A percentile compares a stretch with the other conserved stretches of the same genome.
phyloP scores from a whole-genome alignment of 2,329 filamentous ascomycete species.

The Ilyonectria destructans region DNA sequence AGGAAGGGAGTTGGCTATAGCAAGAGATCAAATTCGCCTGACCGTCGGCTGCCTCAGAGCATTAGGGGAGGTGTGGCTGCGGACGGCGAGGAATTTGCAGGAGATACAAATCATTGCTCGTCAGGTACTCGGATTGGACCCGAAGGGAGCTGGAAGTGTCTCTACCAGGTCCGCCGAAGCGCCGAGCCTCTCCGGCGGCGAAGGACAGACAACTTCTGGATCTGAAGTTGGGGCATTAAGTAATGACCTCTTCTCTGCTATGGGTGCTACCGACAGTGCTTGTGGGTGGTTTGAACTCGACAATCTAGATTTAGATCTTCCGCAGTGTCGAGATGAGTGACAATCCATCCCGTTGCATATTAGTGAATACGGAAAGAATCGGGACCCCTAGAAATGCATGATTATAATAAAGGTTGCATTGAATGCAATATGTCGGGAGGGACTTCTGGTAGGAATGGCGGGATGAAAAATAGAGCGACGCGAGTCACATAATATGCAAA shows the following conservation, averaged over 20 bases:
- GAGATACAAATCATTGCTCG: constrained; percentile 43
- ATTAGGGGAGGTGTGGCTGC: constrained; percentile 29
- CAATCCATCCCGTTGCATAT: too few relatives aligned
- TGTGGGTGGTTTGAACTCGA: constrained; percentile 23
- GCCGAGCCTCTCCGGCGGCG: constrained; percentile 17
- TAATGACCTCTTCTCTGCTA: not conserved
- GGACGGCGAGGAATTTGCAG: constrained; percentile 37
- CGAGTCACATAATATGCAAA: too few relatives aligned
- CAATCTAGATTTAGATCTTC: constrained; percentile 5
- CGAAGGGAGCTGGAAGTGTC: fast-evolving
- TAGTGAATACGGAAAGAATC: too few relatives aligned
- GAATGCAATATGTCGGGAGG: too few relatives aligned
- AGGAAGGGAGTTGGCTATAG: constrained; percentile 25
- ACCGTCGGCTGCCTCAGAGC: constrained; percentile 38
- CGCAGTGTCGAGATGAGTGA: not conserved
- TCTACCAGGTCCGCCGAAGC: not conserved
- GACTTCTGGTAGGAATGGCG: too few relatives aligned
- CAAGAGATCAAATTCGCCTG: constrained; percentile 37
- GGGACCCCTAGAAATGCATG: too few relatives aligned
- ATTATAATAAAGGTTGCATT: too few relatives aligned
- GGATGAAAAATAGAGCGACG: too few relatives aligned
- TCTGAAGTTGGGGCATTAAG: not conserved
- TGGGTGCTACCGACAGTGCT: constrained; percentile 26
- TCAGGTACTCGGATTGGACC: constrained; percentile 27
- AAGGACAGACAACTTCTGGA: not conserved